Evolutionary conservation across 495 filamentous ascomycete genomes (phyloP).

Genomic region (Trichocladium uniseriatum): DNA sequence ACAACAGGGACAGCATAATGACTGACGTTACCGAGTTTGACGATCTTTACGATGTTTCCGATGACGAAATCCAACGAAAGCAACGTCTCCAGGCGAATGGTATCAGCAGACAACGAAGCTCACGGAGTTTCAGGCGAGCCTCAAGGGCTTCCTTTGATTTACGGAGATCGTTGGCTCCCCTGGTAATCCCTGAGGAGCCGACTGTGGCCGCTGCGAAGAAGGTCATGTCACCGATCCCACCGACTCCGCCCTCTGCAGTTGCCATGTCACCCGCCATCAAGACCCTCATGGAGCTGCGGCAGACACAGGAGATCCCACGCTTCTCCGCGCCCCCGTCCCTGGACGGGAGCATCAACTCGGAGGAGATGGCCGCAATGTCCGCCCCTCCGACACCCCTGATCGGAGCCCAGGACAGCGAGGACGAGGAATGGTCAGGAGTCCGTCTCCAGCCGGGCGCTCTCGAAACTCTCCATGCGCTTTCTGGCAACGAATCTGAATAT

Average conservation of each 20-base stretch:
- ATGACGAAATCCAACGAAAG: constrained; percentile 41
- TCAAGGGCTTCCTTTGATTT: constrained; percentile 23
- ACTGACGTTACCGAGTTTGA: constrained; percentile 62
- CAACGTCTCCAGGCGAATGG: constrained; percentile 27
- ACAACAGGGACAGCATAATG: constrained; percentile 38
- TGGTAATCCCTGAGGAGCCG: constrained; percentile 55
- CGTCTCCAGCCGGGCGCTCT: constrained; percentile 70
- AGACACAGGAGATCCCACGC: constrained; percentile 50
- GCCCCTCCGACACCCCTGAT: constrained; percentile 73
- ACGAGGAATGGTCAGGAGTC: constrained; percentile 51
- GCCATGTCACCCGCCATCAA: constrained; percentile 67
- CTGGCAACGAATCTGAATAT: constrained; percentile 44
- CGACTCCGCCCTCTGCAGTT: constrained; percentile 66
- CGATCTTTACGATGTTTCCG: constrained; percentile 77
- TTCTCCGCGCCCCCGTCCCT: constrained; percentile 77
- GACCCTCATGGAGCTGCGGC: constrained; percentile 50
- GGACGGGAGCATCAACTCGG: constrained; percentile 77
- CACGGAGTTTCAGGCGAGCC: constrained; percentile 21
- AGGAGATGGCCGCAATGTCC: constrained; percentile 69
- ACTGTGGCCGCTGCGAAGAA: constrained; percentile 21
- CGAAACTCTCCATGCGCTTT: constrained; percentile 67
- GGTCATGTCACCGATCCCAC: constrained; percentile 57
- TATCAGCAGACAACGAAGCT: constrained; percentile 27
- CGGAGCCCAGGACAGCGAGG: constrained; percentile 43
- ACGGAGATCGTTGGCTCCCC: constrained; percentile 48